These are phyloP conservation scores for Aulographum hederae DNA, from an alignment of 2,329 filamentous ascomycete genomes.

Conservation along the genomic window DNA sequence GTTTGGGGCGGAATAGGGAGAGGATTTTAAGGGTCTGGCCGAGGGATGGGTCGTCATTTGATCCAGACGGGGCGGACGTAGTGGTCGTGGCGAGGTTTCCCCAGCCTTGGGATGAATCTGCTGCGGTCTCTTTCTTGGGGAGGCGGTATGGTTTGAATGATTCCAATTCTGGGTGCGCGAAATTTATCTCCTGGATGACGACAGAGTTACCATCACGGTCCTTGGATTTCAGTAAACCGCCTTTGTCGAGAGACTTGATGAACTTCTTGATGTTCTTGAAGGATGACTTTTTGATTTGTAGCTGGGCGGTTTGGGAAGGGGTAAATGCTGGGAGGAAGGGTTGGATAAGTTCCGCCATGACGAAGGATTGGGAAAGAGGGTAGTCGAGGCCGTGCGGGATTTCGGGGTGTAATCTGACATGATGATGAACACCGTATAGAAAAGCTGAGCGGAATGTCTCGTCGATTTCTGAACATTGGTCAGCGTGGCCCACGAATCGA, in stretches of 20 bases:
- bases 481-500: too few species aligned
- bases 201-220: conserved; percentile 42
- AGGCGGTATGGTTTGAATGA: conserved; percentile 44
- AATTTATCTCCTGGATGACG: conserved; percentile 46
- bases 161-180: conserved; percentile 33
- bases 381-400: conserved; percentile 37
- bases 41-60: conserved; percentile 23
- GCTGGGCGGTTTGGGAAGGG: conserved; percentile 33
- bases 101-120: not conserved
- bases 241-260: conserved; percentile 48
- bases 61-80: conserved; percentile 1
- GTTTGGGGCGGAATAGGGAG: conserved; percentile 36
- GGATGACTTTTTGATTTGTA: conserved; percentile 51
- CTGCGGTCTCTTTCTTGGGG: conserved; percentile 33
- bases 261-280: conserved; percentile 57
- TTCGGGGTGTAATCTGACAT: conserved; percentile 34
- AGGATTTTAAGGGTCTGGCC: conserved; percentile 31
- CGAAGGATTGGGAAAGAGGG: conserved; percentile 42
- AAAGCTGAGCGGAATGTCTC: conserved; percentile 46
- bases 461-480: conserved; percentile 53
- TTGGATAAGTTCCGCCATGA: conserved; percentile 46
- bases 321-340: conserved; percentile 44
- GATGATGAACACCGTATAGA: conserved; percentile 41
- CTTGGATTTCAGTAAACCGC: conserved; percentile 43
- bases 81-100: not conserved